A percentile compares a stretch with the other conserved stretches of the same genome.
Conservation (phyloP, 768 basidiomycete species). For the Gyrodon lividus region DNA sequence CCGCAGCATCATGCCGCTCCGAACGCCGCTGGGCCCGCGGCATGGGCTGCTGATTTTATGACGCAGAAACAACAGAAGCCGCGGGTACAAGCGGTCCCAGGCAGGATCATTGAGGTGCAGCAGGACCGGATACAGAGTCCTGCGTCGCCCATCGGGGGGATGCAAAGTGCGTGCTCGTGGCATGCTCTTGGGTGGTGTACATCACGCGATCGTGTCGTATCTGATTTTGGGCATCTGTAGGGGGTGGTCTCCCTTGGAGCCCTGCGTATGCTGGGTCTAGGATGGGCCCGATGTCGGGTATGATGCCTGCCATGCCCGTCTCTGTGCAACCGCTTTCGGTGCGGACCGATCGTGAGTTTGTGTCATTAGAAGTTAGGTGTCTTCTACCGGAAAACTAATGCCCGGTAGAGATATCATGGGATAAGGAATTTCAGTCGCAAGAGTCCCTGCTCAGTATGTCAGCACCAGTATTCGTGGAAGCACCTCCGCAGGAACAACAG, state of each 20-base stretch:
- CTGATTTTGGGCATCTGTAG: conserved; percentile 18
- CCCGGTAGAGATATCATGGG: conserved; percentile 44
- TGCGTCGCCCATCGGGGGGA: conserved; percentile 2
- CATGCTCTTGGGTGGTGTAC: neutral
- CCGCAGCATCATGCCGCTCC: conserved; percentile 16
- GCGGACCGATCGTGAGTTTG: conserved; percentile 45
- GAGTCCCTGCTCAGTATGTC: conserved; percentile 40
- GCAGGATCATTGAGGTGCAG: conserved; percentile 11
- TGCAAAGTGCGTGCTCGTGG: conserved; percentile 19
- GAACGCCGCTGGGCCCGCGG: too few relatives aligned
- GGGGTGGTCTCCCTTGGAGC: conserved; percentile 40
- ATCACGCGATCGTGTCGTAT: neutral
- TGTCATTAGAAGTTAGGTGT: neutral
- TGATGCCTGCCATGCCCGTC: conserved; percentile 15
- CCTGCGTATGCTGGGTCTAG: conserved; percentile 36
- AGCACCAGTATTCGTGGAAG: conserved; percentile 4
- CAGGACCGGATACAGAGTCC: conserved; percentile 10
- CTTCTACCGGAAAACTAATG: neutral
- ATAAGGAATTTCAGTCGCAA: conserved; percentile 61
- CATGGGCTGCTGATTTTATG: conserved; percentile 69
- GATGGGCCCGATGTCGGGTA: conserved; percentile 40
- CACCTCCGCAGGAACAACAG: conserved; percentile 14
- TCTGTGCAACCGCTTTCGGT: conserved; percentile 25
- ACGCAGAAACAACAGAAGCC: conserved; percentile 29
- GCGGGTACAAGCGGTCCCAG: conserved; percentile 3